Evolutionary conservation across 495 filamentous ascomycete genomes (phyloP), one percentile per base, ranked within the genome.

Genomic region (Aspergillus funiculosus): DNA sequence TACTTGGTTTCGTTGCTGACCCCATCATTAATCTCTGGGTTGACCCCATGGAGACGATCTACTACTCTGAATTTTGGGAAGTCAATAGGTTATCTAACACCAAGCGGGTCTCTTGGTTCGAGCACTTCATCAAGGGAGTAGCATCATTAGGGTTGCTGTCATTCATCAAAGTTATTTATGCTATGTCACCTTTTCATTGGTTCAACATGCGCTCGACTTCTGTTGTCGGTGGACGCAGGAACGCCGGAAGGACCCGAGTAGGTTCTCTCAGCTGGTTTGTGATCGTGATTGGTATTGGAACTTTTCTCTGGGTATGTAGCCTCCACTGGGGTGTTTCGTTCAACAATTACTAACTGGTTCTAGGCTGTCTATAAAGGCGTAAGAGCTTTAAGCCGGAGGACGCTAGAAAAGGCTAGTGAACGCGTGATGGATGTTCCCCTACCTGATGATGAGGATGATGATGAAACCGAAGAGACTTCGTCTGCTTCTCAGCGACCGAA

Each of bases 1-100:
- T 87, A 1, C 76, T 94, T 49, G 89, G 89, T 42, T 96, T 96
- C 56, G 65, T 96, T 58, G 89, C 88, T 50, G 91, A 96, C 67
- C 89, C 89, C 8, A 87, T 97, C 53, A 86, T 98, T 59, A 85
- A 86, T 49, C 68, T 94, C 14, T 94, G 89, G 69, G 61, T 91
- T 11, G 88, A 94, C 58, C 87, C 87, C 0, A 63, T 81, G 42
- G 71, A 70, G 20, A 74, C 74, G 14, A 54, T 80, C 15, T 62
- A 61, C 15, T 61, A 58, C 15, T 40, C 52, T 58, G 74, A 53
- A 10, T 57, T 58, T 19, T 63, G 60, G 36, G 72, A 74, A 54
- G 67, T 35, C 4, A 43, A 35, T 27, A 49, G 57, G 19, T 58
- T 68, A 40, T 57, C 60, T 30, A 72, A 73, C 13, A 63, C 71